phyloP scores from a whole-genome alignment of 2,329 filamentous ascomycete species.

The Pseudocercospora macadamiae region DNA sequence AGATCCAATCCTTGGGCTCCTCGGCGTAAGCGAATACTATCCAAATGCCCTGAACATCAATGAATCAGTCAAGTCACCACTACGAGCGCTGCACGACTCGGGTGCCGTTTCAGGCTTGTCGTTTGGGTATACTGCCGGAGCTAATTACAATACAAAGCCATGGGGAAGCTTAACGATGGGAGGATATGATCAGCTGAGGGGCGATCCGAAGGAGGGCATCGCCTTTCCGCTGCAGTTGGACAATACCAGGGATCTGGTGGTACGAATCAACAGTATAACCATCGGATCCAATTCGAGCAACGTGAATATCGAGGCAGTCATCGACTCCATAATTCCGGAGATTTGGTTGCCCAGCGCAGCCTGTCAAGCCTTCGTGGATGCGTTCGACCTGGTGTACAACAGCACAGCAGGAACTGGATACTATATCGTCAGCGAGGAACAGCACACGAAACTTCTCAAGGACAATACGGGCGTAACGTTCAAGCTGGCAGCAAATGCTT shows the following conservation, averaged over 20 bases:
- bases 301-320: slow-evolving; percentile 37
- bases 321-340: slow-evolving; percentile 47
- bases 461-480: slow-evolving; percentile 43
- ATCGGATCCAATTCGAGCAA: slow-evolving; percentile 26
- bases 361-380: slow-evolving; percentile 45
- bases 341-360: slow-evolving; percentile 44
- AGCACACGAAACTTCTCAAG: slow-evolving; percentile 37
- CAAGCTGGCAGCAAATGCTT: slow-evolving; percentile 21
- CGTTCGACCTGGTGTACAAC: slow-evolving; percentile 46
- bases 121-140: slow-evolving; percentile 48
- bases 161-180: slow-evolving; percentile 38
- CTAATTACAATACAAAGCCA: slow-evolving; percentile 43
- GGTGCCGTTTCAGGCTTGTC: slow-evolving; percentile 41
- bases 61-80: slow-evolving; percentile 37
- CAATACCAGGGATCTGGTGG: slow-evolving; percentile 27
- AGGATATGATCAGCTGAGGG: slow-evolving; percentile 45
- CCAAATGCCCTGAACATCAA: no score
- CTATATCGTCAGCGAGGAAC: slow-evolving; percentile 45
- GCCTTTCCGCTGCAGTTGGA: slow-evolving; percentile 36
- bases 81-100: slow-evolving; percentile 33
- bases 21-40: slow-evolving; percentile 41
- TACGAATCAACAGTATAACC: slow-evolving; percentile 26
- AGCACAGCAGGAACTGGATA: slow-evolving; percentile 37
- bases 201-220: slow-evolving; percentile 41
- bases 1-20: slow-evolving; percentile 38